Percentiles rank a stretch among this genome's conserved stretches.
These are phyloP conservation scores for Byssochlamys sp. DNA, from an alignment of 2,329 filamentous ascomycete genomes.

Conservation along the genomic window DNA sequence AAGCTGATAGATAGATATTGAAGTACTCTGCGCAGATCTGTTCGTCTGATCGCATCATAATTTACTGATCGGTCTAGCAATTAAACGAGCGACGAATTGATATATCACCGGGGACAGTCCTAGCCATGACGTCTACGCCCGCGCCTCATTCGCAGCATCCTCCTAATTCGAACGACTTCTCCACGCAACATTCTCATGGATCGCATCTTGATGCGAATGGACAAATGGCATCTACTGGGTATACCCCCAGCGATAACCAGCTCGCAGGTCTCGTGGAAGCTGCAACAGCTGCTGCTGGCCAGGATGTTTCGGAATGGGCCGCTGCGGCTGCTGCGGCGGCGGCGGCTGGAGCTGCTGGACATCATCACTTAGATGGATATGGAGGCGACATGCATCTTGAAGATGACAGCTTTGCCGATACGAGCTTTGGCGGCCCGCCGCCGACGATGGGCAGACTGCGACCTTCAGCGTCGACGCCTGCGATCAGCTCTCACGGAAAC, in stretches of 20 bases:
- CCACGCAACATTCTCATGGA: conserved; percentile 16
- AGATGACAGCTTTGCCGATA: conserved; percentile 31
- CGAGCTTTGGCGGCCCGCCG: conserved; percentile 12
- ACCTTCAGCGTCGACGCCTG: conserved; percentile 12
- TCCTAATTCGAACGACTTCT: conserved; percentile 19
- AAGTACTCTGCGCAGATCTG: neutral
- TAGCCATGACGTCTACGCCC: conserved; percentile 20
- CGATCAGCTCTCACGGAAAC: conserved; percentile 19
- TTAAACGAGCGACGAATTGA: neutral
- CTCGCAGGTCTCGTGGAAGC: conserved; percentile 38
- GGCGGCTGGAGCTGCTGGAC: conserved; percentile 42
- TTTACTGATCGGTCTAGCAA: neutral
- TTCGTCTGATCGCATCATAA: neutral
- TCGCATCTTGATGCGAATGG: conserved; percentile 22
- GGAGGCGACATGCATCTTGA: conserved; percentile 29
- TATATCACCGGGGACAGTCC: neutral
- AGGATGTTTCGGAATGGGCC: conserved; percentile 32
- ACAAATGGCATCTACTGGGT: conserved; percentile 18
- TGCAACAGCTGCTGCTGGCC: conserved; percentile 36
- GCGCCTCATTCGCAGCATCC: conserved; percentile 21
- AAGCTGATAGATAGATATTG: neutral
- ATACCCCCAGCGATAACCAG: conserved; percentile 33
- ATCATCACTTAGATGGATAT: conserved; percentile 33
- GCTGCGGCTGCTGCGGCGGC: conserved; percentile 38
- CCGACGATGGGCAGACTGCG: conserved; percentile 16